phyloP scores from a whole-genome alignment of 768 basidiomycete species.

The Phlebiopsis flavidoalba region DNA sequence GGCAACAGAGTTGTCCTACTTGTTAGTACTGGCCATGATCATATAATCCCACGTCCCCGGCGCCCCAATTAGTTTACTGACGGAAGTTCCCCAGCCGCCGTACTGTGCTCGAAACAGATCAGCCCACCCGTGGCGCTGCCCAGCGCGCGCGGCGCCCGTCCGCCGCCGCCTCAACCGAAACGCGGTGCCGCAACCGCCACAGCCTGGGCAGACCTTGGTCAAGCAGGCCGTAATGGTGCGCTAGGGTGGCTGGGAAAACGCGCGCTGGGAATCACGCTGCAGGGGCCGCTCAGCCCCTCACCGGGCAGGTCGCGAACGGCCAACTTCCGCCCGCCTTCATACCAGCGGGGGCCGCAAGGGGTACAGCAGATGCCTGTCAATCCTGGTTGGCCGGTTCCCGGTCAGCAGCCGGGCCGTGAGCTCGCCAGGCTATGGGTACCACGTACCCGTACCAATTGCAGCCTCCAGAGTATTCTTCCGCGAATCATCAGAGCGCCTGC shows the following conservation, averaged over 20 bases:
- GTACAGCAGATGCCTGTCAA: constrained; percentile 23
- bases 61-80: constrained; percentile 12
- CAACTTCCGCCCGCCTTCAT: constrained; percentile 9
- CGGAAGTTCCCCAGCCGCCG: constrained; percentile 49
- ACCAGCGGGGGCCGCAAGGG: constrained; percentile 25
- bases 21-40: constrained; percentile 47
- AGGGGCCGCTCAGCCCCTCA: constrained; percentile 29
- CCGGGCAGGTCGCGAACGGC: constrained; percentile 19
- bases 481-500: too few relatives aligned
- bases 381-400: constrained; percentile 28
- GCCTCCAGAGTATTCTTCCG: too few relatives aligned
- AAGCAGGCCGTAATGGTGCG: constrained; percentile 25
- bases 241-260: constrained; percentile 49
- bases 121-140: constrained; percentile 15
- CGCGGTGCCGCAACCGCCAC: constrained; percentile 24
- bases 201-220: constrained; percentile 26
- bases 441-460: constrained; percentile 14
- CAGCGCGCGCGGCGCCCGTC: constrained; percentile 13
- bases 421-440: constrained; percentile 14
- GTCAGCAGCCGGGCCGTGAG: constrained; percentile 28
- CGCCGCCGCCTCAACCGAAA: constrained; percentile 20
- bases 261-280: constrained; percentile 49
- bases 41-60: constrained; percentile 10
- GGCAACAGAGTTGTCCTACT: constrained; percentile 98
- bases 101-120: constrained; percentile 58